Base-by-base conservation (phyloP, 306 rosid species). In the Ochetophila trinervis region DNA sequence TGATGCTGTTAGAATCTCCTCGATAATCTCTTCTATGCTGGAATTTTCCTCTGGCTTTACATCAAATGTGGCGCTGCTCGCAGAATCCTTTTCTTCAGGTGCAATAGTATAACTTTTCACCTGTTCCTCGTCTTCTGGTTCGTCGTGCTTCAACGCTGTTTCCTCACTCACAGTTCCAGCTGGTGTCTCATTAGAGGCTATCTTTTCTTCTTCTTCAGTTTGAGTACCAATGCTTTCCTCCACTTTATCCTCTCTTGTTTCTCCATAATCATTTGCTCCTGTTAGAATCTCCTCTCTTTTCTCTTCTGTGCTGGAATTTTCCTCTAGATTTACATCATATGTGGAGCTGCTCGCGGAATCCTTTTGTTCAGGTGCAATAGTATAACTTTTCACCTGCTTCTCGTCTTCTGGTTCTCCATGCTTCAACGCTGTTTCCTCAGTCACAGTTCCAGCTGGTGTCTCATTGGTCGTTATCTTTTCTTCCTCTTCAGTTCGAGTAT, bases 351-450 rank as follows among this genome's bases (percentile, higher is more conserved):
- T 49, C n/a, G 11, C 30, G 15, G 13, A 22, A 12, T 27, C 72
- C 15, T 27, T 27, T 27, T 27, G 3, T 27, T 61, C 66, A 1
- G 55, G 34, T n/a, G 57, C 44, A 66, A 24, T 45, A 21, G 67
- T 17, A 66, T 10, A 30, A 56, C 44, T 49, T 50, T 62, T 32
- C 6, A 51, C 53, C 35, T 20, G 67, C 51, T 57, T 73, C 13
- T 58, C 22, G 18, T 71, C 54, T 57, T 67, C 61, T 36, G 42
- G 48, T 63, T 54, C 18, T 48, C 45, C 66, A 56, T 66, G 67
- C 62, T 34, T 55, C 51, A 62, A 59, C 50, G 35, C n/a, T 60
- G 55, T 24, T 27, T 73, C 55, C 15, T 66, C 64, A 56, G 51
- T 24, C 44, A 66, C 35, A 62, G 15, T 6, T 56, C 12, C 40